phyloP scores from a whole-genome alignment of 805 yeast species.

The Cyberlindnera subsufficiens region DNA sequence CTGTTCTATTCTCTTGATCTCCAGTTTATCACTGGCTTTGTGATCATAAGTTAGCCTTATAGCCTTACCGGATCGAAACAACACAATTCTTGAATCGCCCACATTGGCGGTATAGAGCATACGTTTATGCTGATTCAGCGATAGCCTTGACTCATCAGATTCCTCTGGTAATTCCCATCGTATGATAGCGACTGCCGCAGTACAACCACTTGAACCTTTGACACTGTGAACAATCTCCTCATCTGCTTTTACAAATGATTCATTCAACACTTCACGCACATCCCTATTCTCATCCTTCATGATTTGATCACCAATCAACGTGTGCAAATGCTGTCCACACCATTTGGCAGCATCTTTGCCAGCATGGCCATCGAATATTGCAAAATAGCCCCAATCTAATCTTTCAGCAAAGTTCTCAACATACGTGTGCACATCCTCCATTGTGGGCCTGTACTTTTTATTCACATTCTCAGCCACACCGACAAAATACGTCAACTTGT shows the following conservation, averaged over 20 bases:
- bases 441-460: constrained; percentile 69
- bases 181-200: constrained; percentile 90
- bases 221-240: constrained; percentile 51
- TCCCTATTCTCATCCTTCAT: constrained; percentile 41
- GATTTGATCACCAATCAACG: constrained; percentile 55
- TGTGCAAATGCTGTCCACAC: constrained; percentile 86
- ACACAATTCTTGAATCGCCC: constrained; percentile 84
- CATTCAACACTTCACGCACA: constrained; percentile 60
- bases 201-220: constrained; percentile 80
- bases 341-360: constrained; percentile 90
- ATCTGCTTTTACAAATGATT: constrained; percentile 75
- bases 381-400: constrained; percentile 92
- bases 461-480: constrained; percentile 93
- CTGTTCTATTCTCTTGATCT: constrained; percentile 65
- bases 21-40: constrained; percentile 79
- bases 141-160: constrained; percentile 10
- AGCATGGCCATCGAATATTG: constrained; percentile 95
- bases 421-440: constrained; percentile 96
- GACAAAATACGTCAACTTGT: constrained; percentile 64
- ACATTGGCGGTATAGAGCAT: constrained; percentile 91
- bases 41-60: constrained; percentile 86
- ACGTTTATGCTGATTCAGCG: constrained; percentile 45
- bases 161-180: constrained; percentile 64
- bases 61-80: constrained; percentile 70
- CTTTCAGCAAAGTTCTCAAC: constrained; percentile 90